These are phyloP conservation scores for Lenzites betulinus DNA, from an alignment of 768 basidiomycete genomes.

Conservation along the genomic window DNA sequence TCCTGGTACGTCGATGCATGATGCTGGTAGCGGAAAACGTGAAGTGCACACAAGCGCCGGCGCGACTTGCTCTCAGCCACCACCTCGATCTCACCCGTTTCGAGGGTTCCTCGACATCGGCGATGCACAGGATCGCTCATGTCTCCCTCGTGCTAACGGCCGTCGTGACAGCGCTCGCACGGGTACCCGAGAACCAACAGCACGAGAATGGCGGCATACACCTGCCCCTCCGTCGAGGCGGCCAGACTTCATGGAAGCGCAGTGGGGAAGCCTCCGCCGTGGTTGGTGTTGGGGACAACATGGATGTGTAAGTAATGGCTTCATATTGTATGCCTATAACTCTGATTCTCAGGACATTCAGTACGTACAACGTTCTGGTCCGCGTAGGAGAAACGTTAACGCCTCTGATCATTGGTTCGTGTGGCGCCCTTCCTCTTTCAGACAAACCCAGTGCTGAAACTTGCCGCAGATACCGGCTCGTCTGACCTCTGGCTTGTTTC, in stretches of 20 bases:
- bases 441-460: not conserved
- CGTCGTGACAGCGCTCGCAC: not conserved
- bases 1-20: not conserved
- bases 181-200: not conserved
- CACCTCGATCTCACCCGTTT: not conserved
- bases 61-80: not conserved
- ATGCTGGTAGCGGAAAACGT: not conserved
- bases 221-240: constrained; percentile 17
- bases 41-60: not conserved
- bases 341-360: constrained; percentile 26
- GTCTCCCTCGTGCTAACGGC: not conserved
- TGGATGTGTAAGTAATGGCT: constrained; percentile 55
- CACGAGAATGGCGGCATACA: constrained; percentile 6
- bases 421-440: not conserved
- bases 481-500: constrained; percentile 78
- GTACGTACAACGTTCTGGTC: constrained; percentile 65
- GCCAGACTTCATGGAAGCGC: constrained; percentile 4
- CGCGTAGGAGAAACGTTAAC: constrained; percentile 52
- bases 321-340: not conserved
- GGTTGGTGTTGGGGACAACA: constrained; percentile 56
- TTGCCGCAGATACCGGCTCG: constrained; percentile 67
- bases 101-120: too few relatives aligned
- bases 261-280: constrained; percentile 38
- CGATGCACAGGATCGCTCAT: too few relatives aligned
- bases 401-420: constrained; percentile 63